These are phyloP conservation scores for Diutina ranongensis DNA, from an alignment of 1,139 yeast genomes.

Conservation along the genomic window DNA sequence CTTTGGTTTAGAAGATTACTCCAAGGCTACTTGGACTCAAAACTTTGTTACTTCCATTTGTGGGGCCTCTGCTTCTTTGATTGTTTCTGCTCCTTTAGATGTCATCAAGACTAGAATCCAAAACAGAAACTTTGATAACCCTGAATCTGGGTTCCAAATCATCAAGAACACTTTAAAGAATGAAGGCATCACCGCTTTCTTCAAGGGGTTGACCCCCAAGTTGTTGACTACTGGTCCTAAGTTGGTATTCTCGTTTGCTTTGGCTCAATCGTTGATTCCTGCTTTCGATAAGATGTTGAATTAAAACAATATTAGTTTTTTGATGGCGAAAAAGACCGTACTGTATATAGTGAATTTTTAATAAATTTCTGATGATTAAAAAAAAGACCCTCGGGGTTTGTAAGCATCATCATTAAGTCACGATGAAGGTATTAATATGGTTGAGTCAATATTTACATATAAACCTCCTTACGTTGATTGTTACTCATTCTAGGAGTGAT, in stretches of 20 bases:
- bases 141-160: conserved; percentile 87
- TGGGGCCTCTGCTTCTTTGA: conserved; percentile 95
- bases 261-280: conserved; percentile 94
- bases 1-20: conserved; percentile 75
- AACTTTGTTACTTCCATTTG: conserved; percentile 92
- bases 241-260: conserved; percentile 89
- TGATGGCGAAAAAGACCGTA: conserved; percentile 10
- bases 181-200: conserved; percentile 85
- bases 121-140: conserved; percentile 89
- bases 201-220: conserved; percentile 95
- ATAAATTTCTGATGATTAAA: no score
- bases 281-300: conserved; percentile 68
- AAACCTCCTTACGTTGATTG: conserved; percentile 26
- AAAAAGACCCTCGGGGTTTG: not conserved
- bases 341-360: not conserved
- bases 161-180: conserved; percentile 85
- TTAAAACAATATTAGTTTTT: conserved; percentile 10
- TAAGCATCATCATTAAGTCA: no score
- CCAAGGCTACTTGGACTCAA: conserved; percentile 88
- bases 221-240: conserved; percentile 96
- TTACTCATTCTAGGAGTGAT: conserved; percentile 9
- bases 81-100: conserved; percentile 95
- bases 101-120: conserved; percentile 98
- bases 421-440: not conserved
- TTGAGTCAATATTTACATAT: conserved; percentile 27